Evolutionary conservation across 2,329 filamentous ascomycete genomes (phyloP).

Genomic region (Macrophomina pseudophaseolina): DNA sequence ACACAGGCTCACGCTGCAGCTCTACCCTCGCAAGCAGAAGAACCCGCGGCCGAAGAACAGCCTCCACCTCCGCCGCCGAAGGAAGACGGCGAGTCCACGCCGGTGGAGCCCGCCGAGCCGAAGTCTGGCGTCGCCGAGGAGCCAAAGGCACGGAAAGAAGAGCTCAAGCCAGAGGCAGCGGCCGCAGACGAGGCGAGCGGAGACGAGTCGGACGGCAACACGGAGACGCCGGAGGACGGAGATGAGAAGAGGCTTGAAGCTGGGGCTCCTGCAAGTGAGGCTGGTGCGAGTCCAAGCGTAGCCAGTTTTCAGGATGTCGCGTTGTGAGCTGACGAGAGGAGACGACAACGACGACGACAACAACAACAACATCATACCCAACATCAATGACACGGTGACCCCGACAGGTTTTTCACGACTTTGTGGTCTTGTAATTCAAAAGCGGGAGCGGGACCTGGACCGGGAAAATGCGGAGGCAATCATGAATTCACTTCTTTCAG

Average conservation of each 20-base stretch:
- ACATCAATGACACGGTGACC: constrained; percentile 15
- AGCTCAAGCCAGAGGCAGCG: neutral
- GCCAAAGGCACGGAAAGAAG: constrained; percentile 23
- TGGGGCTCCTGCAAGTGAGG: constrained; percentile 14
- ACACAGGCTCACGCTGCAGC: constrained; percentile 31
- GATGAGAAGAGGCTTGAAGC: constrained; percentile 18
- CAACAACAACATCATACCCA: constrained; percentile 12
- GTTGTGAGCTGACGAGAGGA: constrained; percentile 24
- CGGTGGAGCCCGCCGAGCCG: constrained; percentile 31
- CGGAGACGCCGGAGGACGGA: constrained; percentile 5
- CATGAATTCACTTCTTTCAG: constrained; percentile 11
- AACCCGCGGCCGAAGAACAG: constrained; percentile 20
- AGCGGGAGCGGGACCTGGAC: neutral
- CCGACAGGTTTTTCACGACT: constrained; percentile 13
- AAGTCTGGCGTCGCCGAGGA: constrained; percentile 31
- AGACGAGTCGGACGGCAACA: constrained; percentile 17
- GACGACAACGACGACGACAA: neutral
- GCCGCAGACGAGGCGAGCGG: constrained; percentile 8
- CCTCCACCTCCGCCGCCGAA: constrained; percentile 42
- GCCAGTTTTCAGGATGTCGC: constrained; percentile 22
- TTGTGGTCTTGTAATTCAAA: constrained; percentile 12
- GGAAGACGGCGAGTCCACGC: constrained; percentile 37
- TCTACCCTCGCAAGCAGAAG: neutral
- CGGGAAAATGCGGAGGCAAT: neutral
- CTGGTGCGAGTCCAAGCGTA: constrained; percentile 21